phyloP scores from a whole-genome alignment of 1,139 yeast genomes.

The Taiozyma sp. region DNA sequence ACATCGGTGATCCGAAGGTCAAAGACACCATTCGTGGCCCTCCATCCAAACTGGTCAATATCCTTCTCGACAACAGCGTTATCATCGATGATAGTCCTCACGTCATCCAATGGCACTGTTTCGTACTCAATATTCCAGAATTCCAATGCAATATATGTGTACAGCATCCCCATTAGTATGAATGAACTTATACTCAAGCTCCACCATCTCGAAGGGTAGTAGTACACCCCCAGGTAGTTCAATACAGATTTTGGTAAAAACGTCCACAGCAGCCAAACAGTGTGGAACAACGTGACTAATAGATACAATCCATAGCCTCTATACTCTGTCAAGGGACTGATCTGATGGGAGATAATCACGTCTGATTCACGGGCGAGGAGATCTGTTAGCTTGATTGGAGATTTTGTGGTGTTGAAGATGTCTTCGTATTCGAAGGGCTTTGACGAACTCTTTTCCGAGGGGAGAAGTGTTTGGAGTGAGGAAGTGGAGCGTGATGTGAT shows the following conservation, averaged over 20 bases:
- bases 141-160: conserved; percentile 62
- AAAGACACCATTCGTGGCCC: conserved; percentile 75
- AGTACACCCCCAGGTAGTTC: conserved; percentile 50
- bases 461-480: background rate
- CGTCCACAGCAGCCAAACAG: conserved; percentile 65
- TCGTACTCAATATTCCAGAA: conserved; percentile 69
- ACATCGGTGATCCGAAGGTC: conserved; percentile 74
- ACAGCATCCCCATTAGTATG: conserved; percentile 63
- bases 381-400: conserved; percentile 30
- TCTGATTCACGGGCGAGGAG: conserved; percentile 70
- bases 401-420: conserved; percentile 10
- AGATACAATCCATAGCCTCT: conserved; percentile 78
- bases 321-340: conserved; percentile 70
- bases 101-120: conserved; percentile 53
- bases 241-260: conserved; percentile 53
- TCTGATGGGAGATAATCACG: conserved; percentile 60
- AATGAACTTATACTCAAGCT: conserved; percentile 70
- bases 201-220: conserved; percentile 89
- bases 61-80: conserved; percentile 42
- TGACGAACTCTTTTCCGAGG: background rate
- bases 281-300: conserved; percentile 44
- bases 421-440: conserved; percentile 25
- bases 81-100: conserved; percentile 63
- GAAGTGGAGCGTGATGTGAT: background rate
- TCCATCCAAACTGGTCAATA: conserved; percentile 36